Conservation (phyloP, 2,329 filamentous ascomycete species). For the Pseudogymnoascus sp. region DNA sequence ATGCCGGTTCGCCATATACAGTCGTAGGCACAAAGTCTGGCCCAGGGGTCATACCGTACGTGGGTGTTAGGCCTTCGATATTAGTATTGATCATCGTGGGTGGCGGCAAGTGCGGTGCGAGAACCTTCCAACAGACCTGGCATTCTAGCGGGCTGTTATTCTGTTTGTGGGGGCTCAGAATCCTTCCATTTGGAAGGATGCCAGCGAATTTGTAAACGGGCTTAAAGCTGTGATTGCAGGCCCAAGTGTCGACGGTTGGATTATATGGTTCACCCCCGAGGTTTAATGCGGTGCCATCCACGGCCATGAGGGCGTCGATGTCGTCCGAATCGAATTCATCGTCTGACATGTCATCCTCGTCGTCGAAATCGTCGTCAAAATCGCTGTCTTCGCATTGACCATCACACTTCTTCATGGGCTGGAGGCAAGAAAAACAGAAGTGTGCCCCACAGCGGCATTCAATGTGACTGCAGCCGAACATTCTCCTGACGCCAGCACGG, state of each 20-base stretch:
- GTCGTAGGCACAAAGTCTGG: background rate
- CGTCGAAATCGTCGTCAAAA: slow-evolving; percentile 24
- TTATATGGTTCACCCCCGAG: slow-evolving; percentile 25
- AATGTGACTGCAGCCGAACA: slow-evolving; percentile 42
- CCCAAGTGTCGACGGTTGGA: slow-evolving; percentile 12
- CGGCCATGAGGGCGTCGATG: slow-evolving; percentile 21
- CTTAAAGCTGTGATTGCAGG: slow-evolving; percentile 13
- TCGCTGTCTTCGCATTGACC: slow-evolving; percentile 9
- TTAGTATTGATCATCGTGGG: background rate
- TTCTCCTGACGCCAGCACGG: slow-evolving; percentile 36
- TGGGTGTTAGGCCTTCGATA: background rate
- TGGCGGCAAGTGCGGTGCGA: background rate
- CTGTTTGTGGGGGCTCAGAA: background rate
- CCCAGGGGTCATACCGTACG: background rate
- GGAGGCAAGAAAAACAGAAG: slow-evolving; percentile 40
- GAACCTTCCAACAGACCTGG: slow-evolving; percentile 12
- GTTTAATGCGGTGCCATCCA: slow-evolving; percentile 29
- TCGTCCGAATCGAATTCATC: slow-evolving; percentile 23
- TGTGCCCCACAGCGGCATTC: slow-evolving; percentile 41
- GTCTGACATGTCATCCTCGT: slow-evolving; percentile 19
- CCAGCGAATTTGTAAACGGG: background rate
- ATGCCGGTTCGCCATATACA: background rate
- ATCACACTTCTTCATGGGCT: slow-evolving; percentile 21
- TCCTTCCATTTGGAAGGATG: background rate
- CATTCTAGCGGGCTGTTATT: slow-evolving; percentile 11